These are phyloP conservation scores for Rhizomucor pusillus DNA, from an alignment of 371 early-diverging fungal species.

Conservation along the genomic window DNA sequence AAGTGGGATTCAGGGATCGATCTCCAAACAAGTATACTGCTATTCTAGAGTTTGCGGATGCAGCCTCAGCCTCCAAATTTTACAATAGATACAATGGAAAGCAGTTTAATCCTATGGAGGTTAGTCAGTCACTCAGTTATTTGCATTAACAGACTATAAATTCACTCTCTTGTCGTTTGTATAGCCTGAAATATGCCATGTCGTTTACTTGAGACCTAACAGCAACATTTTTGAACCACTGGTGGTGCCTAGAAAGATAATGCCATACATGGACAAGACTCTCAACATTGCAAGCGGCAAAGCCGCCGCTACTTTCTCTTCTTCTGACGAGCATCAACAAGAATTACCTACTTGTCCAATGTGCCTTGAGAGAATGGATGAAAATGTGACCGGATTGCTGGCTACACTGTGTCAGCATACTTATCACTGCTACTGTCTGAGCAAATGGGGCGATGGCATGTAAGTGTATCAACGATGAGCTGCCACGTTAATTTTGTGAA, in stretches of 20 bases:
- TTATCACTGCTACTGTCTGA: conserved; percentile 87
- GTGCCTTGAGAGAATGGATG: conserved; percentile 91
- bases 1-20: conserved; percentile 50
- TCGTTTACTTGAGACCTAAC: conserved; percentile 70
- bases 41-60: conserved; percentile 67
- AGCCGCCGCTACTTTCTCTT: too few species aligned
- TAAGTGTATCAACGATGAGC: conserved; percentile 7
- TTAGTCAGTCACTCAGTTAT: conserved; percentile 16
- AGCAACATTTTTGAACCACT: conserved; percentile 55
- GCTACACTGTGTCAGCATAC: conserved; percentile 94
- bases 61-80: conserved; percentile 61
- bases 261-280: conserved; percentile 49
- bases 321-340: conserved; percentile 20
- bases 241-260: conserved; percentile 52
- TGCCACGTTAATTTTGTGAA: background rate
- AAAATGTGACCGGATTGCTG: conserved; percentile 75
- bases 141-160: too few species aligned
- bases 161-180: background rate
- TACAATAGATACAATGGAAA: conserved; percentile 72
- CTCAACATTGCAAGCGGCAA: background rate
- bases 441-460: conserved; percentile 85
- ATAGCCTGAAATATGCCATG: conserved; percentile 68
- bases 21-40: conserved; percentile 81
- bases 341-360: conserved; percentile 91
- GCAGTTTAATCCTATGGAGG: conserved; percentile 80